These are phyloP conservation scores for Candida adriatica DNA, from an alignment of 805 yeast genomes.

Conservation along the genomic window DNA sequence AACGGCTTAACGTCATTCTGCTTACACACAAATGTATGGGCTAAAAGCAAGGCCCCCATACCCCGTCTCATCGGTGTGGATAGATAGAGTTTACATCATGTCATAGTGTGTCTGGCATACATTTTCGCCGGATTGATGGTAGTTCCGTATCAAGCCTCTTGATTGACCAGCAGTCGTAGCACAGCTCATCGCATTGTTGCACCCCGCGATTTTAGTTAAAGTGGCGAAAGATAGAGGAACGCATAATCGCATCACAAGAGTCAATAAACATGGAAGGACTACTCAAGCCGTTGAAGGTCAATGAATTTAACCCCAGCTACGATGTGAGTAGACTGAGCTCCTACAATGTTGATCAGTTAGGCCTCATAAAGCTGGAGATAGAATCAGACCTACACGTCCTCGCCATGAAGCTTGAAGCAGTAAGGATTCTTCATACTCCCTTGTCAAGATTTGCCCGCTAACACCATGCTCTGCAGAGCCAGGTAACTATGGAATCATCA, in stretches of 20 bases:
- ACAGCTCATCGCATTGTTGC: no score
- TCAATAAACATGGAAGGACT: conserved; percentile 11
- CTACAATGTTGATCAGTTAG: conserved; percentile 6
- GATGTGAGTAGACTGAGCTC: conserved; percentile 3
- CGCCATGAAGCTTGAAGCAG: conserved; percentile 24
- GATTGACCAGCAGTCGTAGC: no score
- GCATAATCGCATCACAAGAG: not conserved
- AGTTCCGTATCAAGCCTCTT: no score
- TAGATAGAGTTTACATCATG: no score
- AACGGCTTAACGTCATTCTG: no score
- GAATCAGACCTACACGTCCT: conserved; percentile 9
- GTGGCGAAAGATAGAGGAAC: no score
- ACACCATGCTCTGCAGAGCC: conserved; percentile 25
- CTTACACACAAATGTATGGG: no score
- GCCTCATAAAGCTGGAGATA: conserved; percentile 10
- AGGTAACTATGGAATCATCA: conserved; percentile 56
- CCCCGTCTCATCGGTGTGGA: no score
- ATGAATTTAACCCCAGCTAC: conserved; percentile 10
- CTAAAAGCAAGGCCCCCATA: no score
- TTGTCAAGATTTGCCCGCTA: not conserved
- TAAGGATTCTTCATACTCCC: not conserved
- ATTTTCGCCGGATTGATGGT: no score
- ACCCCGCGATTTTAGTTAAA: no score
- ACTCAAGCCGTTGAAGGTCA: conserved; percentile 8
- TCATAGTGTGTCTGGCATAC: no score